A percentile compares a stretch with the other conserved stretches of the same genome.
These are phyloP conservation scores for Chytriomyces confervae DNA, from an alignment of 192 early-diverging fungal species.

Conservation along the genomic window DNA sequence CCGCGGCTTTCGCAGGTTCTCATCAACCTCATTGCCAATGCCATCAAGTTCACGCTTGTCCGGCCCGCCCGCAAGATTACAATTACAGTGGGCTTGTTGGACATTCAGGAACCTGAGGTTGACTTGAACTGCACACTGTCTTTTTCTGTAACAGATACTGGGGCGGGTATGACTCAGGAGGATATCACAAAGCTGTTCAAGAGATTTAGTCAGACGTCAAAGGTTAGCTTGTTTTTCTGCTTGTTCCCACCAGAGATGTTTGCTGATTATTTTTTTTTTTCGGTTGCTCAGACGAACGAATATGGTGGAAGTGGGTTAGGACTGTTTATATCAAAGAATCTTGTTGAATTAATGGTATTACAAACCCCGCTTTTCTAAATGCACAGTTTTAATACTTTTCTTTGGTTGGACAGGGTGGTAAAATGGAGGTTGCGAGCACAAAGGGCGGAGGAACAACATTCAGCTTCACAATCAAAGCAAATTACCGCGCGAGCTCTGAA, in stretches of 20 bases:
- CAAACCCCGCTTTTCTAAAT: not conserved
- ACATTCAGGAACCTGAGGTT: not conserved
- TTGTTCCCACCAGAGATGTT: too few relatives aligned
- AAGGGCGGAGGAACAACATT: slow-evolving; percentile 8
- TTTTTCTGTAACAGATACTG: slow-evolving; percentile 43
- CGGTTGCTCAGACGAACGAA: slow-evolving; percentile 13
- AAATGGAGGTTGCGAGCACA: not conserved
- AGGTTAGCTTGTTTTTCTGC: not conserved
- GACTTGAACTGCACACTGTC: slow-evolving; percentile 32
- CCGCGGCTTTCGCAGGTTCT: slow-evolving; percentile 53
- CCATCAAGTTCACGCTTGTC: slow-evolving; percentile 61
- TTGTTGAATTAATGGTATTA: slow-evolving; percentile 43
- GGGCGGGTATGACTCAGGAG: slow-evolving; percentile 58
- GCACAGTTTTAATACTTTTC: not conserved
- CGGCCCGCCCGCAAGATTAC: slow-evolving; percentile 18
- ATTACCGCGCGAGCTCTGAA: not conserved
- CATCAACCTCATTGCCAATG: slow-evolving; percentile 61
- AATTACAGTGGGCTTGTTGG: not conserved
- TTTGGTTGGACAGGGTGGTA: not conserved
- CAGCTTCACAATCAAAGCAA: slow-evolving; percentile 9
- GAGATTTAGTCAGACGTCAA: slow-evolving; percentile 39
- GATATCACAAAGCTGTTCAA: slow-evolving; percentile 48
- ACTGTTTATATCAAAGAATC: slow-evolving; percentile 50
- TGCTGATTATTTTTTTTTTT: slow-evolving; percentile 1
- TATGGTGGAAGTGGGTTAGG: slow-evolving; percentile 58